A percentile compares a stretch with the other conserved stretches of the same genome.
These are phyloP conservation scores for Torrubiella hemipterigena DNA, from an alignment of 2,329 filamentous ascomycete species.

Conservation along the genomic window DNA sequence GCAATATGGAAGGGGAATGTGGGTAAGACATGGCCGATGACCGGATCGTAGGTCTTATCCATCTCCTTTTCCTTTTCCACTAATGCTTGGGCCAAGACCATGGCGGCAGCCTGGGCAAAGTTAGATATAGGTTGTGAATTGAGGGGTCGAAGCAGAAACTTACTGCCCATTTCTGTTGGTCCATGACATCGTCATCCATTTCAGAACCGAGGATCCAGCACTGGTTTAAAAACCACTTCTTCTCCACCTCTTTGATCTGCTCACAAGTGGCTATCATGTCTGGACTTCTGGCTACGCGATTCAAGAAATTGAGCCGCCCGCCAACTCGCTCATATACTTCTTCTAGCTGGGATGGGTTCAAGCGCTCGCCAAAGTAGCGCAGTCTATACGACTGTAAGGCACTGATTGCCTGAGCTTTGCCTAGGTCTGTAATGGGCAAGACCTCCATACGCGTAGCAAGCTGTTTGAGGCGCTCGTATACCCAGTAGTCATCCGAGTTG, in stretches of 20 bases:
- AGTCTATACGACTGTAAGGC: conserved; percentile 72
- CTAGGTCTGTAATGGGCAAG: conserved; percentile 71
- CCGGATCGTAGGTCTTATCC: conserved; percentile 53
- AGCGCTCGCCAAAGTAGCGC: conserved; percentile 59
- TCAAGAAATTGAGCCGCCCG: conserved; percentile 77
- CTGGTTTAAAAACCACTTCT: conserved; percentile 67
- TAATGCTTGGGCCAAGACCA: conserved; percentile 83
- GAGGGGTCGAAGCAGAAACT: conserved; percentile 21
- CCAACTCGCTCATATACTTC: conserved; percentile 79
- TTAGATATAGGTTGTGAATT: not conserved
- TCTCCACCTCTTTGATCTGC: conserved; percentile 56
- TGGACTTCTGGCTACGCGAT: conserved; percentile 72
- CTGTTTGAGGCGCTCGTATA: conserved; percentile 88
- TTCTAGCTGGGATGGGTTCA: conserved; percentile 46
- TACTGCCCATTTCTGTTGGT: conserved; percentile 91
- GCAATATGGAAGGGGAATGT: conserved; percentile 71
- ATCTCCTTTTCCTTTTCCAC: conserved; percentile 67
- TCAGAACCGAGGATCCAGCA: conserved; percentile 62
- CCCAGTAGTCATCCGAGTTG: conserved; percentile 97
- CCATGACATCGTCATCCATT: conserved; percentile 96
- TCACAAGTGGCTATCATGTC: conserved; percentile 75
- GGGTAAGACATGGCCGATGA: conserved; percentile 64
- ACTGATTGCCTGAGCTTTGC: conserved; percentile 62
- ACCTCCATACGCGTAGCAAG: conserved; percentile 93
- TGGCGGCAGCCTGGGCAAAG: conserved; percentile 65